These are phyloP conservation scores for Colletotrichum euphorbiae DNA, from an alignment of 2,329 filamentous ascomycete genomes.

Conservation along the genomic window DNA sequence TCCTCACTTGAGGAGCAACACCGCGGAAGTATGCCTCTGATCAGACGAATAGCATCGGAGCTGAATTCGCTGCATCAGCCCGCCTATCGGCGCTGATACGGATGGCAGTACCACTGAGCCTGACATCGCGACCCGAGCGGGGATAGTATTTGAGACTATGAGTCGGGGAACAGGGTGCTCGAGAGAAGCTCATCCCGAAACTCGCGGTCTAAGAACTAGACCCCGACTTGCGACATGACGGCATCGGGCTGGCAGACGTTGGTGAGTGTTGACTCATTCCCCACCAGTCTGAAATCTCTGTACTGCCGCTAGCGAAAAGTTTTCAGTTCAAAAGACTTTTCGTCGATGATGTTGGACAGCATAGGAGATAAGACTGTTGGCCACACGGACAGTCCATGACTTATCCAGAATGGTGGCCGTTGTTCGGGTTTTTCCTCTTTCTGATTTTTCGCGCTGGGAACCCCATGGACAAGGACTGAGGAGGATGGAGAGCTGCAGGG, in stretches of 20 bases:
- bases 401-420: background rate
- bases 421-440: background rate
- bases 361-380: constrained; percentile 1
- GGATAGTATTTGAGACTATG: constrained; percentile 9
- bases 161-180: constrained; percentile 20
- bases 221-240: background rate
- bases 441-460: background rate
- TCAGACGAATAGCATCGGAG: background rate
- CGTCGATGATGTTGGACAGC: background rate
- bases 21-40: background rate
- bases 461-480: constrained; percentile 8
- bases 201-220: background rate
- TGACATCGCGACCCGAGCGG: background rate
- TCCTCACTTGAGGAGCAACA: constrained; percentile 13
- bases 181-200: constrained; percentile 8
- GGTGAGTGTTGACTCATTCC: constrained; percentile 18
- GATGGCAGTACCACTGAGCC: background rate
- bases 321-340: constrained; percentile 15
- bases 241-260: constrained; percentile 4
- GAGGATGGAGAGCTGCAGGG: constrained; percentile 9
- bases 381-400: constrained; percentile 1
- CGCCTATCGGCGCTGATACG: background rate
- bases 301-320: constrained; percentile 14
- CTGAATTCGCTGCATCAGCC: constrained; percentile 14
- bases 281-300: background rate